These are phyloP conservation scores for Leishmania major DNA, from an alignment of 208 protist species.

Conservation along the genomic window DNA sequence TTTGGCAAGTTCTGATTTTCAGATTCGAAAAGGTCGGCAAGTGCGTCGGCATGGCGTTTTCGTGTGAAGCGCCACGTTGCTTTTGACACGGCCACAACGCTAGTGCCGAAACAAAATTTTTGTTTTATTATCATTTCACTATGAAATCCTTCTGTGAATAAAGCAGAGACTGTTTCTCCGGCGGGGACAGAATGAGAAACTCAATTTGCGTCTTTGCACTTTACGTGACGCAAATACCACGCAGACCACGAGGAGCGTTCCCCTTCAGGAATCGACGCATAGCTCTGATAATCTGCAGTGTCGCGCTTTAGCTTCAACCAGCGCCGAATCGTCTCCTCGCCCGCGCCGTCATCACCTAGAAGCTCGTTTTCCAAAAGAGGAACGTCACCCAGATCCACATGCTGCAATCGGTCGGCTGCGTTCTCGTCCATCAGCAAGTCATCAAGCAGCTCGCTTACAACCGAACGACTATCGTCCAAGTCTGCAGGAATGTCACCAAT, in stretches of 20 bases:
- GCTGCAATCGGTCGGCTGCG: conserved; percentile 37
- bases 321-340: conserved; percentile 40
- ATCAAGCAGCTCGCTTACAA: conserved; percentile 32
- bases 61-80: background rate
- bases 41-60: background rate
- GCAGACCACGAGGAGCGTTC: conserved; percentile 74
- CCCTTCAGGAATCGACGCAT: conserved; percentile 60
- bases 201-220: conserved; percentile 24
- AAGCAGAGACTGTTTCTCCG: background rate
- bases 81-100: background rate
- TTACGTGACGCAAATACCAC: conserved; percentile 78
- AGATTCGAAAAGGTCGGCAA: background rate
- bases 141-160: conserved; percentile 1
- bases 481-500: background rate
- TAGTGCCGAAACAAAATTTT: background rate
- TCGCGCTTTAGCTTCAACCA: conserved; percentile 61
- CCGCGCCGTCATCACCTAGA: conserved; percentile 30
- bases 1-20: background rate
- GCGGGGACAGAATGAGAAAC: background rate
- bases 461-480: background rate
- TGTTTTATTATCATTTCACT: background rate
- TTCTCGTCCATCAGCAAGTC: conserved; percentile 45
- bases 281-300: conserved; percentile 72
- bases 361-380: conserved; percentile 59
- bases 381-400: conserved; percentile 41